These are phyloP conservation scores for Russula sp. DNA, from an alignment of 768 basidiomycete genomes.

Conservation along the genomic window DNA sequence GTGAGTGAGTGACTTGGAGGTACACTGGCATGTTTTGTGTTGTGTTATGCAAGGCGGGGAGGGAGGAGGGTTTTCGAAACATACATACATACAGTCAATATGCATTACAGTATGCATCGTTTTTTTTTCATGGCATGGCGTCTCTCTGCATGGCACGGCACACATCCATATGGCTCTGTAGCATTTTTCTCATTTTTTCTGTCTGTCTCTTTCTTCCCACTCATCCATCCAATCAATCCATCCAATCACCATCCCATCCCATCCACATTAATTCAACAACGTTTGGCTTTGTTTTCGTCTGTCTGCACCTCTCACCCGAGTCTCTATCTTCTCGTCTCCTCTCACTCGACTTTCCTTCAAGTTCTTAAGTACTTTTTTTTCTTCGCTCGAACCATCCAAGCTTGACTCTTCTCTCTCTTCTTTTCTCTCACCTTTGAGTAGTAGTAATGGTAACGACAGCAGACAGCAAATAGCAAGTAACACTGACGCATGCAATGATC, in stretches of 20 bases:
- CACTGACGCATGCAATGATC: slow-evolving; percentile 21
- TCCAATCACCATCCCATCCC: slow-evolving; percentile 6
- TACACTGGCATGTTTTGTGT: too few relatives aligned
- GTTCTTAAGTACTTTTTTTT: neutral
- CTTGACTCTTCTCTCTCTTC: neutral
- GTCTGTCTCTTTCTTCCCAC: neutral
- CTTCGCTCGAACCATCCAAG: slow-evolving; percentile 13
- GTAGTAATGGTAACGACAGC: slow-evolving; percentile 15
- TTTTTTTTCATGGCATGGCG: slow-evolving; percentile 10
- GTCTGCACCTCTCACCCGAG: slow-evolving; percentile 1
- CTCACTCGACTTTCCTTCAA: neutral
- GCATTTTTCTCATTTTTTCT: neutral
- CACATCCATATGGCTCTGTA: slow-evolving; percentile 19
- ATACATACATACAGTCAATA: slow-evolving; percentile 7
- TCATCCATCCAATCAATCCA: slow-evolving; percentile 10
- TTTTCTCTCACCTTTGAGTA: slow-evolving; percentile 5
- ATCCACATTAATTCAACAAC: neutral
- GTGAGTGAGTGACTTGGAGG: too few relatives aligned
- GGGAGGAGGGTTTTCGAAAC: neutral
- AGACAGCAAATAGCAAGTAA: slow-evolving; percentile 16
- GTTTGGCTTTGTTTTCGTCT: neutral
- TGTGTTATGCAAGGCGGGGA: too few relatives aligned
- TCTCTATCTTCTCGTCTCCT: too few relatives aligned
- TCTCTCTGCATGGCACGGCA: slow-evolving; percentile 2
- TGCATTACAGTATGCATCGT: neutral